A percentile compares a stretch with the other conserved stretches of the same genome.
Evolutionary conservation across 2,329 filamentous ascomycete species (phyloP).

Genomic region (Colletotrichum theobromicola): DNA sequence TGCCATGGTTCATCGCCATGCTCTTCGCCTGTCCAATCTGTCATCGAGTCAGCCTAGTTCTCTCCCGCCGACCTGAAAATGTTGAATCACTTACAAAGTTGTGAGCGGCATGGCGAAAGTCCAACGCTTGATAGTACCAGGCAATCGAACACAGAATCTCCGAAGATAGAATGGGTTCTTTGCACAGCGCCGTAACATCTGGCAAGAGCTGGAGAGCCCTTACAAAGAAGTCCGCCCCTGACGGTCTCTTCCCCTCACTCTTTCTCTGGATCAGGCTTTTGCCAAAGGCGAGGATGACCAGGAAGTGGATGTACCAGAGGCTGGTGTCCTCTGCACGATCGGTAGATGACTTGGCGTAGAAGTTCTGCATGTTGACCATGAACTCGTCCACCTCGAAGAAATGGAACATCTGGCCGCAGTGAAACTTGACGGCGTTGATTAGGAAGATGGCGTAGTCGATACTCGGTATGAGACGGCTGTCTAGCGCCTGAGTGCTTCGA

Average conservation of each 20-base stretch:
- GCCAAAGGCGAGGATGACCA: conserved; percentile 59
- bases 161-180: conserved; percentile 48
- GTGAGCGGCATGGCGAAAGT: conserved; percentile 50
- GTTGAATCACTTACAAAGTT: conserved; percentile 39
- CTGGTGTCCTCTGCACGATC: conserved; percentile 20
- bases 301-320: conserved; percentile 59
- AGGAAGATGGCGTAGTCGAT: conserved; percentile 57
- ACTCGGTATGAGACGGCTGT: conserved; percentile 28
- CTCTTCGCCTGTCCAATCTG: conserved; percentile 58
- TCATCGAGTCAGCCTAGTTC: not conserved
- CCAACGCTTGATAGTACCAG: conserved; percentile 57
- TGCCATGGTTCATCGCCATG: conserved; percentile 53
- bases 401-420: conserved; percentile 58
- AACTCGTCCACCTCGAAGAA: conserved; percentile 59
- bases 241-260: conserved; percentile 40
- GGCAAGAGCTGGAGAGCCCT: conserved; percentile 49
- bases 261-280: conserved; percentile 54
- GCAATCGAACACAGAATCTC: conserved; percentile 58
- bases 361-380: conserved; percentile 38
- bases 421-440: conserved; percentile 62
- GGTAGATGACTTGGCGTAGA: conserved; percentile 26
- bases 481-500: not conserved
- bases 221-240: conserved; percentile 52
- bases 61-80: not conserved
- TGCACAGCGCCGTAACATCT: conserved; percentile 41